Conservation (phyloP, 129 eudicot genomes). For the carrot (Daucus carota) region DH1_v3.0 NC_030381.2:34645501-34646000, state of each 20-base stretch:
- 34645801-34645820: conserved; percentile 35
- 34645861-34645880: conserved; percentile 24
- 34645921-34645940: no score
- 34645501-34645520: conserved; percentile 39
- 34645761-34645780: conserved; percentile 50
- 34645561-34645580: not conserved
- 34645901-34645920: no score
- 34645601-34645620: conserved; percentile 12
- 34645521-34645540: conserved; percentile 33
- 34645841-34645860: conserved; percentile 38
- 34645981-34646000: not conserved
- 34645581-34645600: conserved; percentile 15
- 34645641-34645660: conserved; percentile 13
- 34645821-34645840: conserved; percentile 25
- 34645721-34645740: conserved; percentile 14
- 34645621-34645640: conserved; percentile 17
- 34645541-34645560: conserved; percentile 13
- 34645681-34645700: conserved; percentile 17
- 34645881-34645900: not conserved
- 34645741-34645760: conserved; percentile 31
- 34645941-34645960: no score
- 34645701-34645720: conserved; percentile 22
- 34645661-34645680: conserved; percentile 18
- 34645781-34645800: conserved; percentile 32
- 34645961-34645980: no score